Base-by-base conservation (phyloP, 495 filamentous ascomycete genomes). In the Oidiodendron maius region DNA sequence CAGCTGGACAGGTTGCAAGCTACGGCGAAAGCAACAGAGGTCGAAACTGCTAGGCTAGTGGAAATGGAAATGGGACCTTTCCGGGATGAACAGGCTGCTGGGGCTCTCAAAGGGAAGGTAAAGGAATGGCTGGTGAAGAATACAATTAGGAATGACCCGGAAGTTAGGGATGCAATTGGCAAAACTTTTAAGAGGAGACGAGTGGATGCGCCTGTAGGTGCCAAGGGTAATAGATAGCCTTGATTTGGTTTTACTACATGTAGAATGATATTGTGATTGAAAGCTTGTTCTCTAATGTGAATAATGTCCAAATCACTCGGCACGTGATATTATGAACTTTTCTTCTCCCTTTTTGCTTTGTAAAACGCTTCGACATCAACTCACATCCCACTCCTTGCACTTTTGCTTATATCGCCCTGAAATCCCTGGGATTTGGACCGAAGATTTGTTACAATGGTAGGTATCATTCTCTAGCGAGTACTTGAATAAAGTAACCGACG, bases 11-110 rank as follows among this genome's bases (percentile, higher is more conserved):
- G 78, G 17, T 56, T 87, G n/a, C 74, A 82, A 48, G 61, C 52
- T 13, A 56, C 69, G 39, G 73, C 78, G 0, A 75, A 71, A 44
- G 55, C 70, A 17, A 62, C 81, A 10, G 87, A 93, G 54, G 58
- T 64, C 15, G 89, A 96, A 60, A 74, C 86, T 3, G 65, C 69
- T 4, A 71, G 86, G 42, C 61, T 95, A 51, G 63, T 95, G 63
- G 78, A 81, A 35, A 65, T 91, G 52, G 89, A 94, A 51, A 79
- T 87, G 65, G 79, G 79, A 51, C 93, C 93, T n/a, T 95, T 91
- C 61, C 77, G 71, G 20, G 87, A 94, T 59, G 69, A 74, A 25
- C 72, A 80, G 51, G 74, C 72, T 5, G 66, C 85, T 48, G 64
- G 63, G 21, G 72, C 71, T 28, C 61, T 91, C 51, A 75, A 78